phyloP scores from a whole-genome alignment of 31 red algal species.

The Porphyra umbilicalis region DNA sequence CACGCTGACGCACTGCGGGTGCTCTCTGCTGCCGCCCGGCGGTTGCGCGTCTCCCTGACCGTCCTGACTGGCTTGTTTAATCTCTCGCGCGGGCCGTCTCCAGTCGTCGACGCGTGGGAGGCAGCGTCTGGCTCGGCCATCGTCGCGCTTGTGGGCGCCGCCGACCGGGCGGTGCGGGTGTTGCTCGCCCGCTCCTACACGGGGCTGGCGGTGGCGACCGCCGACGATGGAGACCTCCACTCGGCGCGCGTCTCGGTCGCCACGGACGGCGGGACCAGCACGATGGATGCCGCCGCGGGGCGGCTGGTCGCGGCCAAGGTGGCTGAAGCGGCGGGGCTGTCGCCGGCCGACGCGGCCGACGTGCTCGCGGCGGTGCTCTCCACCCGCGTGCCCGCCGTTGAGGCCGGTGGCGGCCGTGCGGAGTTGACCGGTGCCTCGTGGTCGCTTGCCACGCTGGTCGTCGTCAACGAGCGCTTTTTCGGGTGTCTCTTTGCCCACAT shows the following conservation, averaged over 20 bases:
- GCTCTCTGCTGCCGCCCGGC: constrained; percentile 9
- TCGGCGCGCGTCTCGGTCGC: background rate
- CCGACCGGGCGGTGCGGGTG: constrained; percentile 51
- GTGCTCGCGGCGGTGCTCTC: background rate
- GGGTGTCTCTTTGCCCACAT: background rate
- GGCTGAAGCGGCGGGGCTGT: background rate
- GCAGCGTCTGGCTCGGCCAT: constrained; percentile 25
- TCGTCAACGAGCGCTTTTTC: background rate
- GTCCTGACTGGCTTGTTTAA: constrained; percentile 21
- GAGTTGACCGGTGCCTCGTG: background rate
- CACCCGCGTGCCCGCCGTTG: background rate
- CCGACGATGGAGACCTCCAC: background rate
- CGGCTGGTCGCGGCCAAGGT: background rate
- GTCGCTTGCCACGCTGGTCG: background rate
- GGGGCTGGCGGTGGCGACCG: constrained; percentile 24
- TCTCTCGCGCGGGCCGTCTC: background rate
- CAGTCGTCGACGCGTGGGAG: constrained; percentile 38
- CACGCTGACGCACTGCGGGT: constrained; percentile 4
- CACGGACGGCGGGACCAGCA: background rate
- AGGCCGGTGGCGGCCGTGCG: background rate
- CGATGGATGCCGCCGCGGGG: background rate
- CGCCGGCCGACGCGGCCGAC: background rate
- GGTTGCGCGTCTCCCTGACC: constrained; percentile 33
- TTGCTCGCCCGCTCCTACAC: constrained; percentile 52
- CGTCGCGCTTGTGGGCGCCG: constrained; percentile 33